phyloP scores from a whole-genome alignment of 441 rosid genomes.

The Gossypium gossypioides region DNA sequence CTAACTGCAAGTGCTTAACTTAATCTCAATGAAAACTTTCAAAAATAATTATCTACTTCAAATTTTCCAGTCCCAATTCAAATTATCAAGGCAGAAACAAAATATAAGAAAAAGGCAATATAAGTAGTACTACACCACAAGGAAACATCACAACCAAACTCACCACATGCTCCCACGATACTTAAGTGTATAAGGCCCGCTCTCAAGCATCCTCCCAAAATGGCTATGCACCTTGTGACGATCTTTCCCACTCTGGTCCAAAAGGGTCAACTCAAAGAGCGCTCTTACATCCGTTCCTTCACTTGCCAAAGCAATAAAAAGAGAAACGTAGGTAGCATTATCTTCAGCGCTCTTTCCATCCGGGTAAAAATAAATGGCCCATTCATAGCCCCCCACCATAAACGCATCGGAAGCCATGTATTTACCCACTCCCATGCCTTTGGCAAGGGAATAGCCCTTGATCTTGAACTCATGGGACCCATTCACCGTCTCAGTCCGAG shows the following conservation, averaged over 20 bases:
- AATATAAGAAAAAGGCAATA: background rate
- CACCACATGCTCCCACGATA: slow-evolving; percentile 99
- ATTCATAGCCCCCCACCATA: slow-evolving; percentile 70
- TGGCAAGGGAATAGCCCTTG: slow-evolving; percentile 67
- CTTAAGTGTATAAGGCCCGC: slow-evolving; percentile 89
- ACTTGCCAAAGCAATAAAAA: slow-evolving; percentile 85
- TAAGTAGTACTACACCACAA: background rate
- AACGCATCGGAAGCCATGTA: slow-evolving; percentile 79
- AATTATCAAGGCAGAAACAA: background rate
- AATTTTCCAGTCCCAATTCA: background rate
- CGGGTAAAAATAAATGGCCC: slow-evolving; percentile 95
- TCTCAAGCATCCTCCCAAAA: slow-evolving; percentile 84
- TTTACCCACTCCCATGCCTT: slow-evolving; percentile 84
- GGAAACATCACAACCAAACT: slow-evolving; percentile 15
- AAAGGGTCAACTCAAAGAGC: slow-evolving; percentile 74
- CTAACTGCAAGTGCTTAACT: background rate
- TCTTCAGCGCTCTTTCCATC: slow-evolving; percentile 95
- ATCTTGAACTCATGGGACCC: slow-evolving; percentile 88
- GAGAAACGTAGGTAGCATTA: slow-evolving; percentile 64
- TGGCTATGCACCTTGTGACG: slow-evolving; percentile 88
- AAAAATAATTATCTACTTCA: background rate
- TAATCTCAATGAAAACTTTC: background rate
- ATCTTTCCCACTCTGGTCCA: slow-evolving; percentile 88
- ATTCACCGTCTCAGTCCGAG: slow-evolving; percentile 68
- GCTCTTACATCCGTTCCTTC: slow-evolving; percentile 94